A percentile compares a stretch with the other conserved stretches of the same genome.
phyloP scores from a whole-genome alignment of 176 grass and related monocot genomes.

The Aegilops bicornis region DNA sequence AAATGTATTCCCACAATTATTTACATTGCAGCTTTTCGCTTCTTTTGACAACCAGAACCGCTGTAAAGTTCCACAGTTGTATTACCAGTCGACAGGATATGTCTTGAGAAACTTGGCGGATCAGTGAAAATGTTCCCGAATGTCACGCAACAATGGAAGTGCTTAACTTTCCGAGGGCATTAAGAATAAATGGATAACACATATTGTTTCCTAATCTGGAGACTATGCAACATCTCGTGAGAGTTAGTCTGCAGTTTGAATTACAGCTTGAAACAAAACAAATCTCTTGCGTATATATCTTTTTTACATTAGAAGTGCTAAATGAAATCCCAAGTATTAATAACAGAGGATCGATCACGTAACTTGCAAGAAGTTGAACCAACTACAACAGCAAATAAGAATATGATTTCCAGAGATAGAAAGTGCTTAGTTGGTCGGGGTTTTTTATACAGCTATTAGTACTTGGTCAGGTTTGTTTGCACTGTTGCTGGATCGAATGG shows the following conservation, averaged over 20 bases:
- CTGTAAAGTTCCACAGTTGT: conserved; percentile 17
- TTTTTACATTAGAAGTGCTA: too few species aligned
- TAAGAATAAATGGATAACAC: conserved; percentile 17
- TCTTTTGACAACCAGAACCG: background rate
- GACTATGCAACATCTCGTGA: too few species aligned
- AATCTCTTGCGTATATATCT: background rate
- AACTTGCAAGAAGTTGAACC: background rate
- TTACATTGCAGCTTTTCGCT: conserved; percentile 3
- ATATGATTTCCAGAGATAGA: background rate
- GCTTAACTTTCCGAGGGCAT: background rate
- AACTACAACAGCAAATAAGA: background rate
- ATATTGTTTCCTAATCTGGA: background rate
- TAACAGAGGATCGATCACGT: background rate
- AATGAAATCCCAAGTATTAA: background rate
- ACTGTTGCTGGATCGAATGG: background rate
- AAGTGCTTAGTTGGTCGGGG: too few species aligned
- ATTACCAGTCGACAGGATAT: background rate
- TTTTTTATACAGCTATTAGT: too few species aligned
- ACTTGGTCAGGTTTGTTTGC: background rate
- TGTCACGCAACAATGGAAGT: background rate
- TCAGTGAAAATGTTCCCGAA: conserved; percentile 17
- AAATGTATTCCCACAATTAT: background rate
- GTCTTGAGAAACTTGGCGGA: background rate
- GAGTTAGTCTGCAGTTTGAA: background rate
- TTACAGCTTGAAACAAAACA: background rate